Percentiles rank a stretch among this genome's conserved stretches.
These are phyloP conservation scores for Mucor saturninus DNA, from an alignment of 371 early-diverging fungal species.

Conservation along the genomic window DNA sequence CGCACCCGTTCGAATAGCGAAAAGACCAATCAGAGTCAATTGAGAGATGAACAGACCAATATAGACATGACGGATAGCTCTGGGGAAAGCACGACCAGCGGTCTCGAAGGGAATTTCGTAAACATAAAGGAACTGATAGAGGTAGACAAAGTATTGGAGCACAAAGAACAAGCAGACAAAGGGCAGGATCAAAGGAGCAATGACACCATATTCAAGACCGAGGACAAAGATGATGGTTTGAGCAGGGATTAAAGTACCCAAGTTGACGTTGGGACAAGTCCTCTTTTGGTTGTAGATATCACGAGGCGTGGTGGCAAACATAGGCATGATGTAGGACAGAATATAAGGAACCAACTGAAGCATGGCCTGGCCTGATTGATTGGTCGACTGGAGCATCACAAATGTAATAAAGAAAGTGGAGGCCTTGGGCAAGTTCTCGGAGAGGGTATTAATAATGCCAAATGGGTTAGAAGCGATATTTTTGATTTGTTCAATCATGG, in stretches of 20 bases:
- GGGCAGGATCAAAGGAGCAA: conserved; percentile 82
- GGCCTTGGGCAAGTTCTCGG: conserved; percentile 67
- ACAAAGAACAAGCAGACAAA: conserved; percentile 78
- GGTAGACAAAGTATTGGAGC: conserved; percentile 75
- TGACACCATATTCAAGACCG: conserved; percentile 74
- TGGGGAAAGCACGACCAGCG: conserved; percentile 74
- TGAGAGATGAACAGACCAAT: conserved; percentile 73
- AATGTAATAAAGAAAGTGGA: conserved; percentile 85
- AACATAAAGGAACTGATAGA: conserved; percentile 81
- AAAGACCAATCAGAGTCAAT: conserved; percentile 71
- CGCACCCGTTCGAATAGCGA: conserved; percentile 58
- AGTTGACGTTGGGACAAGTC: conserved; percentile 44
- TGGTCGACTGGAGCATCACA: conserved; percentile 73
- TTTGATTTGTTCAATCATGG: conserved; percentile 36
- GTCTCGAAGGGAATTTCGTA: conserved; percentile 65
- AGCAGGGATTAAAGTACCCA: conserved; percentile 58
- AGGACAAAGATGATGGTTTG: conserved; percentile 74
- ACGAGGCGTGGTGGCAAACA: conserved; percentile 81
- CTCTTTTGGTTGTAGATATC: conserved; percentile 60
- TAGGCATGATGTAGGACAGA: conserved; percentile 63
- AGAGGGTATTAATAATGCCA: conserved; percentile 55
- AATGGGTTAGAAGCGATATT: conserved; percentile 50
- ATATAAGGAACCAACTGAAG: conserved; percentile 70
- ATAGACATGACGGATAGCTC: conserved; percentile 70
- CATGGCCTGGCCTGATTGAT: conserved; percentile 69